Evolutionary conservation across 805 yeast species (phyloP).

Genomic region (Cyberlindnera sargentensis): DNA sequence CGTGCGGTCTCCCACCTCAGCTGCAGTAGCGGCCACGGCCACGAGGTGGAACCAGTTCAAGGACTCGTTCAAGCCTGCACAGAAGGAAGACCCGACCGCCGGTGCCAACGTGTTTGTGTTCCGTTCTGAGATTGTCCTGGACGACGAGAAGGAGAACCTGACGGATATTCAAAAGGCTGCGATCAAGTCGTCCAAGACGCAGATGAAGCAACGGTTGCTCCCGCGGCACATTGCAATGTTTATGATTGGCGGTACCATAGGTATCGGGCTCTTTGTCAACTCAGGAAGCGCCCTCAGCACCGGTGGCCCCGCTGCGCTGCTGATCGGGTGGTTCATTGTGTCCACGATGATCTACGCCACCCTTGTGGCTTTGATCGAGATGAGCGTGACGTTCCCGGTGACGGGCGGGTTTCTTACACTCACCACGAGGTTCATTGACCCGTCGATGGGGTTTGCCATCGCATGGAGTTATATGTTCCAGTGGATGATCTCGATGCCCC

Average conservation of each 20-base stretch:
- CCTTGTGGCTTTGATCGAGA: slow-evolving; percentile 51
- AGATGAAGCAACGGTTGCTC: slow-evolving; percentile 24
- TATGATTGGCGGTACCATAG: slow-evolving; percentile 77
- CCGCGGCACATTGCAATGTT: slow-evolving; percentile 67
- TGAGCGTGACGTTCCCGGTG: slow-evolving; percentile 58
- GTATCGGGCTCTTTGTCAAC: slow-evolving; percentile 76
- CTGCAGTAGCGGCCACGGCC: too few relatives aligned
- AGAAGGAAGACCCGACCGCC: slow-evolving; percentile 3
- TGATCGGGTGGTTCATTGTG: slow-evolving; percentile 40
- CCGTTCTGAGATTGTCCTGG: slow-evolving; percentile 9
- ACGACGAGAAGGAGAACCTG: slow-evolving; percentile 12
- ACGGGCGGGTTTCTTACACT: slow-evolving; percentile 58
- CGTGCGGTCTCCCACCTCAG: too few relatives aligned
- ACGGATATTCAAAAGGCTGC: slow-evolving; percentile 34
- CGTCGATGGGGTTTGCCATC: slow-evolving; percentile 57
- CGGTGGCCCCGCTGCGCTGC: slow-evolving; percentile 52
- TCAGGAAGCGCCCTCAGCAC: slow-evolving; percentile 52
- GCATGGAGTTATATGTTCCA: slow-evolving; percentile 52
- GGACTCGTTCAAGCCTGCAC: slow-evolving; percentile 40
- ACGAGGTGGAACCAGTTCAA: slow-evolving; percentile 23
- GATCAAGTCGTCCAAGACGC: slow-evolving; percentile 30
- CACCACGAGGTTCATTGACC: slow-evolving; percentile 48
- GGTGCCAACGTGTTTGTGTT: slow-evolving; percentile 5
- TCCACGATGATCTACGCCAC: slow-evolving; percentile 43
- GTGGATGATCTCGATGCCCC: slow-evolving; percentile 43